Conservation (phyloP, 352 stramenopile genomes). For the Pythium dissotocum region DNA sequence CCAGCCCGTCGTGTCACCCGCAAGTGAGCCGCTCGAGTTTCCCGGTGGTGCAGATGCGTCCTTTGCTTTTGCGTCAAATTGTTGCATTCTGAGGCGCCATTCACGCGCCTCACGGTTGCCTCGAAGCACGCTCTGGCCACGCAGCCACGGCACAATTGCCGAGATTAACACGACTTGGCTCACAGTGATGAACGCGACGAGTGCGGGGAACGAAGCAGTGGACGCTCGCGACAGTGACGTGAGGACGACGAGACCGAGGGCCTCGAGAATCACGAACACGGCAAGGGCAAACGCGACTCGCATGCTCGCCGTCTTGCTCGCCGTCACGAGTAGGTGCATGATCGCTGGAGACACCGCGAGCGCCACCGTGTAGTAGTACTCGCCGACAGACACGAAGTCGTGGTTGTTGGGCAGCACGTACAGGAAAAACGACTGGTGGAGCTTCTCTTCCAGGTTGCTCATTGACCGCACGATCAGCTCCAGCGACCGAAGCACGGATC, state of each 20-base stretch:
- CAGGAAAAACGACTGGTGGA: conserved; percentile 89
- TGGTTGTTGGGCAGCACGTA: conserved; percentile 75
- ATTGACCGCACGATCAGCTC: conserved; percentile 74
- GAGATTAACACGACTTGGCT: conserved; percentile 5
- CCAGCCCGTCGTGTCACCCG: conserved; percentile 23
- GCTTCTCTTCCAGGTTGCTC: conserved; percentile 88
- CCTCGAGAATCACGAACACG: conserved; percentile 31
- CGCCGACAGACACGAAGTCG: conserved; percentile 84
- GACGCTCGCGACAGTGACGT: neutral
- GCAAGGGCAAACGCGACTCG: conserved; percentile 69
- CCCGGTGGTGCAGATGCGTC: neutral
- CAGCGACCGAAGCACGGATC: conserved; percentile 48
- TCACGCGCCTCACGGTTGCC: conserved; percentile 10
- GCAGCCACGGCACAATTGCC: conserved; percentile 9
- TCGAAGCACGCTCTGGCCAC: conserved; percentile 1
- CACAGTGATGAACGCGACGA: neutral
- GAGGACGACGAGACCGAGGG: conserved; percentile 1
- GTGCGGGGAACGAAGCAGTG: neutral
- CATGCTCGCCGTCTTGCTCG: conserved; percentile 56
- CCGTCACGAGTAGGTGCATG: conserved; percentile 52
- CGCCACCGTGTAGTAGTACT: conserved; percentile 85
- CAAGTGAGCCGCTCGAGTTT: conserved; percentile 1
- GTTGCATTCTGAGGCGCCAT: conserved; percentile 12
- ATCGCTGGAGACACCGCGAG: conserved; percentile 70
- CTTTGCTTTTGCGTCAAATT: conserved; percentile 17